Percentiles rank a stretch among this genome's conserved stretches.
Conservation (phyloP, 2,329 filamentous ascomycete species). For the Furcasterigmium sp. region DNA sequence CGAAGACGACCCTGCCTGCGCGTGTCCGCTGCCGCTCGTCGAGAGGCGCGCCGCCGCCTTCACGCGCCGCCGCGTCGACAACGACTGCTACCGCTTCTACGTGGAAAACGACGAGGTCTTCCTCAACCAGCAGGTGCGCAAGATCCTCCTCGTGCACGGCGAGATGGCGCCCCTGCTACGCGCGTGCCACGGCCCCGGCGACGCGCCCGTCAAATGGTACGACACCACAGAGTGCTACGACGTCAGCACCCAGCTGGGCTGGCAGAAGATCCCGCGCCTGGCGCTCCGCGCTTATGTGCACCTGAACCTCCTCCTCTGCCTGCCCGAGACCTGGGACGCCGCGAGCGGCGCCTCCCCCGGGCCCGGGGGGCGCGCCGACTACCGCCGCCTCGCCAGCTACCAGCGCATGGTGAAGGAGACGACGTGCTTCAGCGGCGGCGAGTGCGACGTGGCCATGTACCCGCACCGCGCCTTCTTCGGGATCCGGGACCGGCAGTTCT, state of each 20-base stretch:
- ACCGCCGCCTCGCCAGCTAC: constrained; percentile 12
- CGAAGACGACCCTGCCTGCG: too few relatives aligned
- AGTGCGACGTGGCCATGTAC: constrained; percentile 3
- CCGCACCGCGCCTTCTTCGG: constrained; percentile 15
- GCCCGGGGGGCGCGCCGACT: too few relatives aligned
- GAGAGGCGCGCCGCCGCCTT: too few relatives aligned
- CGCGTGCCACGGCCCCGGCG: too few relatives aligned
- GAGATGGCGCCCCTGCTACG: constrained; percentile 10
- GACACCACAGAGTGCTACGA: background rate
- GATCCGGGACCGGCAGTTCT: constrained; percentile 9
- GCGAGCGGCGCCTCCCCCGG: background rate
- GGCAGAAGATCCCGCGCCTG: constrained; percentile 8
- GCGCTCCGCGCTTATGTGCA: constrained; percentile 15
- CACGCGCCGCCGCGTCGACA: too few relatives aligned
- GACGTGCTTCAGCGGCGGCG: background rate
- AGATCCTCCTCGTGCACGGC: constrained; percentile 15
- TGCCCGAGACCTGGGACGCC: constrained; percentile 9
- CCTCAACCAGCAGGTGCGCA: constrained; percentile 15
- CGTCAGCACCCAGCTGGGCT: constrained; percentile 11
- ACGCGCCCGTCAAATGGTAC: constrained; percentile 1
- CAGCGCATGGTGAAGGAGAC: constrained; percentile 7
- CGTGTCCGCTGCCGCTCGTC: too few relatives aligned
- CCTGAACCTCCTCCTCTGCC: constrained; percentile 14
- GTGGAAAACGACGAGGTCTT: constrained; percentile 2
- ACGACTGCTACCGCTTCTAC: too few relatives aligned